Base-by-base conservation (phyloP, 495 filamentous ascomycete genomes). In the Aspergillus haitiensis region DNA sequence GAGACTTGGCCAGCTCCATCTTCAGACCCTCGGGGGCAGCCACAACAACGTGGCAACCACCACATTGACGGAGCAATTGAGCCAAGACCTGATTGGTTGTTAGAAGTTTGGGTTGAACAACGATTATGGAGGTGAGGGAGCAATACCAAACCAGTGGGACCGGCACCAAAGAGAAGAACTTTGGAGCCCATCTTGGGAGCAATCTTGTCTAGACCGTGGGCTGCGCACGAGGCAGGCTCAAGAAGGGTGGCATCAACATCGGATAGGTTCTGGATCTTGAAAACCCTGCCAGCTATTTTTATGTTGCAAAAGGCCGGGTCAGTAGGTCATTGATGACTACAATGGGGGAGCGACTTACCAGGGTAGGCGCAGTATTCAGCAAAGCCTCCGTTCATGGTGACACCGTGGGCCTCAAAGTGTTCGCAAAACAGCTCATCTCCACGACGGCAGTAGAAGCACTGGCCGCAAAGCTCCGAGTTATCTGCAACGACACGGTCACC, bases 391-490 rank as follows among this genome's bases (percentile, higher is more conserved):
- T 86, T 81, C 73, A 87, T 73, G 58, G 77, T 79, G 46, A 87
- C 85, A 52, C 86, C 86, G 59, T 89, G 84, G 35, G 84, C 82
- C 62, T 83, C 73, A 63, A 88, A 88, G 70, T 88, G 76, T 73
- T 90, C 87, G 67, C 87, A 90, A 55, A 89, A 82, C 34, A 90
- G 72, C 47, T 83, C 80, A 59, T 88, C 77, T 34, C 87, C 87
- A 48, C 84, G 82, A 55, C 86, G 84, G 71, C 86, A 90, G 75
- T 89, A 89, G 79, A 87, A 88, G 73, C 87, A 90, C 62, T 84
- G 79, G 33, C 82, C 81, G 76, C 87, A 90, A 32, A 88, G 82
- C 72, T 89, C 87, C 4, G 73, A 75, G 62, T 76, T 76, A 48
- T 78, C 77, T 10, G 74, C 80, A 21, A 83, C 83, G 11, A 88